These are phyloP conservation scores for Globisporangium sylvaticum DNA, from an alignment of 352 stramenopile species.

Conservation along the genomic window DNA sequence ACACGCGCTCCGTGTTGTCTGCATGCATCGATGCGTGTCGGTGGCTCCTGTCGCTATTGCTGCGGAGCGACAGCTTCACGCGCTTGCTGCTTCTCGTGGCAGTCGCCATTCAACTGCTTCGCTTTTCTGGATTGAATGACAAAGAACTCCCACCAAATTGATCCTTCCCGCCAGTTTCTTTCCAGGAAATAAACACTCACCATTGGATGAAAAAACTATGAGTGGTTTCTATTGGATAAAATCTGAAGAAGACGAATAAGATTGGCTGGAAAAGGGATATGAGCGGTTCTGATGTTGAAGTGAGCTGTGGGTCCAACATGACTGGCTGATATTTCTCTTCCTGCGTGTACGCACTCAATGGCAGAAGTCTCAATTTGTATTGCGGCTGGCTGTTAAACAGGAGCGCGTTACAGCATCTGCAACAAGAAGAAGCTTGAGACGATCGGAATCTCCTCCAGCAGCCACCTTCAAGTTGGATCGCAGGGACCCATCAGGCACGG, in stretches of 20 bases:
- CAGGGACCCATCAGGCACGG: too few relatives aligned
- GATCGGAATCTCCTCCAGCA: too few relatives aligned
- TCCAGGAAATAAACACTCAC: background rate
- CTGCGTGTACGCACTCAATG: background rate
- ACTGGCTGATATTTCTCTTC: too few relatives aligned
- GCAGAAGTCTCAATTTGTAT: too few relatives aligned
- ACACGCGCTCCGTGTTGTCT: conserved; percentile 12
- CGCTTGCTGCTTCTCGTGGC: conserved; percentile 4
- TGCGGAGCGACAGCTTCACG: conserved; percentile 2
- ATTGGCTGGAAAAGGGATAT: background rate
- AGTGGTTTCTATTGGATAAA: background rate
- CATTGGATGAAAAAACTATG: background rate
- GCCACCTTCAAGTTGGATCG: too few relatives aligned
- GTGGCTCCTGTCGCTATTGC: background rate
- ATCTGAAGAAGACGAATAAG: background rate
- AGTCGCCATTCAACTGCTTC: background rate
- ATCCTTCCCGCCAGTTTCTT: background rate
- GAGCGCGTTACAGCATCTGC: background rate
- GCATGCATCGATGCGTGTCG: background rate
- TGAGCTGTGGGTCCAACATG: too few relatives aligned
- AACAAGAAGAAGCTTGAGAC: background rate
- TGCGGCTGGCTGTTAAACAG: background rate
- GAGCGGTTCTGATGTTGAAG: background rate
- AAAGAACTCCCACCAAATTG: background rate
- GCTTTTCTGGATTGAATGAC: background rate